Evolutionary conservation across 305 asterid species (phyloP).

Genomic region (Fraxinus platypoda): DNA sequence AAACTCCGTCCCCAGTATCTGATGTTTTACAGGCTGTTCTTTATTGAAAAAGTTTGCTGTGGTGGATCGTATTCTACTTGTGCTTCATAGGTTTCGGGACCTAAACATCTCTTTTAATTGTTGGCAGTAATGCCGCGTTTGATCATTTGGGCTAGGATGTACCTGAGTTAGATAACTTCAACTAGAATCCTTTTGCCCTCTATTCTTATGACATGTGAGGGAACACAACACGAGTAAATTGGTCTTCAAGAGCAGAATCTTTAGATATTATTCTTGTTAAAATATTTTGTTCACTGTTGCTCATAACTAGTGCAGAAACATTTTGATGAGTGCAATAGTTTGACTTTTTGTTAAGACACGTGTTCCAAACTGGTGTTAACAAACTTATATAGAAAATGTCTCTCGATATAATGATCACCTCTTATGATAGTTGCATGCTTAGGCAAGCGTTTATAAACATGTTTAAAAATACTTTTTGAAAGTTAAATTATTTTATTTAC

Average conservation of each 20-base stretch:
- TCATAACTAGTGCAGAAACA: background rate
- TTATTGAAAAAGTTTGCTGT: slow-evolving; percentile 10
- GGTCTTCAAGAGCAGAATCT: background rate
- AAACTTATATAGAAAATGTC: no score
- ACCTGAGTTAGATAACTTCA: background rate
- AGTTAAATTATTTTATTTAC: background rate
- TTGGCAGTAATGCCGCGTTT: background rate
- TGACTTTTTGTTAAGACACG: background rate
- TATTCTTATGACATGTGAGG: background rate
- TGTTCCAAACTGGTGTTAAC: background rate
- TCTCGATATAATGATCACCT: background rate
- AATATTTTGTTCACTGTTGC: background rate
- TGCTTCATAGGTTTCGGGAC: background rate
- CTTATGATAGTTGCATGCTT: background rate
- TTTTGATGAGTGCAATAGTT: background rate
- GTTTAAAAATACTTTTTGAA: background rate
- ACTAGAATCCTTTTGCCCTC: background rate
- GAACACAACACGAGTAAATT: background rate
- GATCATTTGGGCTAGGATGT: background rate
- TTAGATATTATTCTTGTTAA: background rate
- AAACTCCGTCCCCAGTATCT: slow-evolving; percentile 44
- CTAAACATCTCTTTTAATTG: background rate
- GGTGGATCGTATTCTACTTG: background rate
- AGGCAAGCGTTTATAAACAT: background rate
- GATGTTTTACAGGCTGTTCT: slow-evolving; percentile 17